Base-by-base conservation (phyloP, 805 yeast species). In the Pichia ethanolica region DNA sequence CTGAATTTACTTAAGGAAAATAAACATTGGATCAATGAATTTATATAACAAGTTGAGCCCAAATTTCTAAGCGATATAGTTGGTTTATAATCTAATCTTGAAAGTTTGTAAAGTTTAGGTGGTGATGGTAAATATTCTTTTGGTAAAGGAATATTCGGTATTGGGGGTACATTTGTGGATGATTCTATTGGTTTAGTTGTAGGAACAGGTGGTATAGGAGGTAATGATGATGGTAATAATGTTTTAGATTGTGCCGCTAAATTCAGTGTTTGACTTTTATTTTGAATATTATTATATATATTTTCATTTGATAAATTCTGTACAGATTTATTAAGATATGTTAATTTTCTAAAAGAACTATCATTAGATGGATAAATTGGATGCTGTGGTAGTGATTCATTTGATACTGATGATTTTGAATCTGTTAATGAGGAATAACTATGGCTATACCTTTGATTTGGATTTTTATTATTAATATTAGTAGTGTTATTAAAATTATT, bases 31-130 rank as follows among this genome's bases (percentile, higher is more conserved):
- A 86, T 61, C 70, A 86, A 81, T 60, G 85, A 78, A 59, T 86
- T 86, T 50, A 86, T 80, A 60, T 86, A 86, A 58, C 95, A 86
- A 0, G 90, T 82, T 39, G 82, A 82, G 0, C 89, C 89, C 65
- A 77, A 69, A 59, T 86, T 86, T 52, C 77, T 68, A 46, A 86
- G 63, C 0, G 90, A 49, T 5, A 64, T 60, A 25, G 60, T 36
- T 1, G 65, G 66, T 9, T 51, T 45, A 12, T 48, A 48, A 49
- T 50, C 35, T 10, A 49, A 34, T 37, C 42, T 48, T n/a, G 42
- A 41, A 9, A 35, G 13, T 30, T 39, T 38, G 30, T 13, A 26
- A 13, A 39, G 28, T 36, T 26, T 30, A 26, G 27, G 35, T 35
- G 27, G 26, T 28, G 39, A 4, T 20, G 20, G 20, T 20, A 20